Percentiles rank a stretch among this genome's conserved stretches.
These are phyloP conservation scores for Mrakia hoshinonis DNA, from an alignment of 768 basidiomycete species.

Conservation along the genomic window DNA sequence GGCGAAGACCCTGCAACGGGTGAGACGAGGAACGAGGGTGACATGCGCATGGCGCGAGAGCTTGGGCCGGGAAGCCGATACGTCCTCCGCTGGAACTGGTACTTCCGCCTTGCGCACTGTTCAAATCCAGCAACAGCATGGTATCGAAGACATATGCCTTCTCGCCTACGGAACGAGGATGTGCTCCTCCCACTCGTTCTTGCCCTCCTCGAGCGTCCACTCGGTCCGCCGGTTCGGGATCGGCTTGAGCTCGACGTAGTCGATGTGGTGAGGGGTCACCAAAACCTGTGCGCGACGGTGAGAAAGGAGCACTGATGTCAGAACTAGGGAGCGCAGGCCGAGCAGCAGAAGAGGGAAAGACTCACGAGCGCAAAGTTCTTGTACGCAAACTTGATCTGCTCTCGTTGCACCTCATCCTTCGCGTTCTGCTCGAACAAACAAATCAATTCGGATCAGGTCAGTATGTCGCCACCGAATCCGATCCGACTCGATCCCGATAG, in stretches of 20 bases:
- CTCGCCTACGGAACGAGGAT: constrained; percentile 10
- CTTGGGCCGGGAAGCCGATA: too few relatives aligned
- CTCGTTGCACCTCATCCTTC: neutral
- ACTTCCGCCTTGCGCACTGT: too few relatives aligned
- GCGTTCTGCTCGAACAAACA: neutral
- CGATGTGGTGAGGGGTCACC: constrained; percentile 10
- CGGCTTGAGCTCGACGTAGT: constrained; percentile 20
- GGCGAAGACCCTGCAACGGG: too few relatives aligned
- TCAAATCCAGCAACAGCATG: too few relatives aligned
- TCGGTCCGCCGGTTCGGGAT: constrained; percentile 23
- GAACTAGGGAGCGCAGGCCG: neutral
- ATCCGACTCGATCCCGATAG: too few relatives aligned
- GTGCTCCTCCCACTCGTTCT: constrained; percentile 17
- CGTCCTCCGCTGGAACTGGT: too few relatives aligned
- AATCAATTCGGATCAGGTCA: neutral
- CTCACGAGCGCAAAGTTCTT: constrained; percentile 26
- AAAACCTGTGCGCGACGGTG: constrained; percentile 1
- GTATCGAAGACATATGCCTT: too few relatives aligned
- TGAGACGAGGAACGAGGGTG: too few relatives aligned
- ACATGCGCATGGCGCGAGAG: too few relatives aligned
- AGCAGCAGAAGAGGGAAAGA: neutral
- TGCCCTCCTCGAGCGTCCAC: constrained; percentile 2
- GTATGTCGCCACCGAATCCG: neutral
- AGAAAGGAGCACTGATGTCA: neutral
- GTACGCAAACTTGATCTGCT: constrained; percentile 16